Conservation (phyloP, 495 filamentous ascomycete species). For the Cairneyella variabilis region DNA sequence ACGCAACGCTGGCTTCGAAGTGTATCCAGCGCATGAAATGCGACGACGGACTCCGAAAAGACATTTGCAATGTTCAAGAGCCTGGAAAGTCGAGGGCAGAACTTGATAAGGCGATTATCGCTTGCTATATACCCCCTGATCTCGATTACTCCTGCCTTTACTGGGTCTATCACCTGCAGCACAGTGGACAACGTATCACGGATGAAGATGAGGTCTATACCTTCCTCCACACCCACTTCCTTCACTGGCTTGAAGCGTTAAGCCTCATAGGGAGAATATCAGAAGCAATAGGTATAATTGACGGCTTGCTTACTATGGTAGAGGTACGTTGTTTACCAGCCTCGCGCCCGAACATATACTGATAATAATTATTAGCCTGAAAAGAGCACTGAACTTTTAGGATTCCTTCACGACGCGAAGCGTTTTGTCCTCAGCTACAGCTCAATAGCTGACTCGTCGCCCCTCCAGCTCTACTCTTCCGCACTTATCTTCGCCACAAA, state of each 20-base stretch:
- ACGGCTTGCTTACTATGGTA: conserved; percentile 14
- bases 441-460: conserved; percentile 20
- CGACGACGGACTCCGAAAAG: conserved; percentile 27
- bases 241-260: conserved; percentile 43
- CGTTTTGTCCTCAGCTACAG: too few species aligned
- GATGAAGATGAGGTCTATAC: conserved; percentile 24
- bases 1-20: conserved; percentile 29
- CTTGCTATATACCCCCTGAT: conserved; percentile 23
- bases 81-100: conserved; percentile 24
- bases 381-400: conserved; percentile 7
- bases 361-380: background rate
- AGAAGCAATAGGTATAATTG: conserved; percentile 26
- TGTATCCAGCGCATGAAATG: conserved; percentile 34
- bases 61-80: conserved; percentile 34
- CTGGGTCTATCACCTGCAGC: conserved; percentile 41
- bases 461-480: conserved; percentile 29
- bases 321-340: conserved; percentile 13
- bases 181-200: conserved; percentile 22
- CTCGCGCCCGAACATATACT: background rate
- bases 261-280: conserved; percentile 31
- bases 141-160: conserved; percentile 28
- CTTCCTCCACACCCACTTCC: conserved; percentile 40
- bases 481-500: conserved; percentile 22
- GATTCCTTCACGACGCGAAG: conserved; percentile 29
- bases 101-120: conserved; percentile 14